phyloP scores from a whole-genome alignment of 2,329 filamentous ascomycete genomes.

The Venturia asperata region DNA sequence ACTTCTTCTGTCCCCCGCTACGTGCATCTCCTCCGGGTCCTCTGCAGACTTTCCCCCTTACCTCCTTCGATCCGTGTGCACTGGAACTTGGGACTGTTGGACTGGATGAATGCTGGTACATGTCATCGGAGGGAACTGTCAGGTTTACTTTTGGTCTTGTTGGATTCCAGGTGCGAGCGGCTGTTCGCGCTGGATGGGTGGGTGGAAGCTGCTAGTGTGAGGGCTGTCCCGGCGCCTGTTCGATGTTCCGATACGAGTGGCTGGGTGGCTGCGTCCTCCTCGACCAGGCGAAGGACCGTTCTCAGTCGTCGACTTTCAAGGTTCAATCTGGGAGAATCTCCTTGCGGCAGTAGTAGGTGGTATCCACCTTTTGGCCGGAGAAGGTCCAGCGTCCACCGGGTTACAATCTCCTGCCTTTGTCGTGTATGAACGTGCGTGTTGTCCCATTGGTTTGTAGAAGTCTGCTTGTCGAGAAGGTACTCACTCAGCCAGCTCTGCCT shows the following conservation, averaged over 20 bases:
- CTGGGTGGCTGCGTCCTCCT: too few species aligned
- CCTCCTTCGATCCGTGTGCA: conserved; percentile 64
- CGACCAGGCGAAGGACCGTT: too few species aligned
- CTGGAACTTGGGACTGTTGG: conserved; percentile 95
- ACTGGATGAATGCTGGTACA: conserved; percentile 97
- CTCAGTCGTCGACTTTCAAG: background rate
- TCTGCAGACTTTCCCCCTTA: background rate
- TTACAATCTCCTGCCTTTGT: background rate
- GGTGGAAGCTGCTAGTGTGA: too few species aligned
- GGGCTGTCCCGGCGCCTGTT: too few species aligned
- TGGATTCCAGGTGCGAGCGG: conserved; percentile 39
- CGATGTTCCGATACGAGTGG: too few species aligned
- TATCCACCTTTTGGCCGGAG: conserved; percentile 84
- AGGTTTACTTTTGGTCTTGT: conserved; percentile 71
- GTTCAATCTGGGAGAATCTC: conserved; percentile 60
- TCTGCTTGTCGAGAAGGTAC: background rate
- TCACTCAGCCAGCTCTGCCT: conserved; percentile 16
- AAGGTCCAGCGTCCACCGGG: conserved; percentile 56
- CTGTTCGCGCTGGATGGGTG: too few species aligned
- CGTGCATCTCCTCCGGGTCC: background rate
- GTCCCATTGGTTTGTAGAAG: background rate
- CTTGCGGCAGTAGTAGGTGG: conserved; percentile 82
- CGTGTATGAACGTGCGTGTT: background rate
- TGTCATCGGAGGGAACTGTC: conserved; percentile 83
- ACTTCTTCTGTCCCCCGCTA: background rate